A percentile compares a stretch with the other conserved stretches of the same genome.
Conservation (phyloP, 2,329 filamentous ascomycete species). For the Fusarium ramigenum region DNA sequence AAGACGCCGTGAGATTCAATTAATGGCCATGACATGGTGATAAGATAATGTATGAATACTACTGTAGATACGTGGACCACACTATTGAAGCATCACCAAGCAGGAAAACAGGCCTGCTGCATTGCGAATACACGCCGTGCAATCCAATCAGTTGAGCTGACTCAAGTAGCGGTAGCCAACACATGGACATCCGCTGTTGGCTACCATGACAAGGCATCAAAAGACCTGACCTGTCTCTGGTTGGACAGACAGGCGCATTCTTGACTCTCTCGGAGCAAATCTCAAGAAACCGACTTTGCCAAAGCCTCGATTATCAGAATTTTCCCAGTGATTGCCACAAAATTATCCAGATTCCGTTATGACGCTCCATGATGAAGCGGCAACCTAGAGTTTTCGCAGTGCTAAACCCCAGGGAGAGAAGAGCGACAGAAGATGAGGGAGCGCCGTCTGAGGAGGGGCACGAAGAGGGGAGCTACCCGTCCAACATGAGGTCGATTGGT, state of each 20-base stretch:
- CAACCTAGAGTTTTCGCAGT: slow-evolving; percentile 21
- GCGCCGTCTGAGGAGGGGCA: slow-evolving; percentile 33
- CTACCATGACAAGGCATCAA: slow-evolving; percentile 10
- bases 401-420: slow-evolving; percentile 37
- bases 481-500: slow-evolving; percentile 23
- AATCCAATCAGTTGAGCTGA: slow-evolving; percentile 15
- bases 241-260: background rate
- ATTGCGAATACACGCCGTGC: slow-evolving; percentile 1
- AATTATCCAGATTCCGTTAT: slow-evolving; percentile 1
- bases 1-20: background rate
- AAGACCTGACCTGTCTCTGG: background rate
- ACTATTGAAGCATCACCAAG: slow-evolving; percentile 3
- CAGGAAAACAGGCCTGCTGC: slow-evolving; percentile 13
- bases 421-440: slow-evolving; percentile 30
- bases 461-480: slow-evolving; percentile 25
- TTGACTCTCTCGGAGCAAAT: background rate
- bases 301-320: slow-evolving; percentile 3
- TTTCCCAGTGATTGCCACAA: slow-evolving; percentile 28
- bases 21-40: background rate
- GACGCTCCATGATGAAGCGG: slow-evolving; percentile 28
- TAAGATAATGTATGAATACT: background rate
- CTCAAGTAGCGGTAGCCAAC: slow-evolving; percentile 29
- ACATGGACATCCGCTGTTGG: background rate
- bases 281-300: background rate
- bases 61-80: slow-evolving; percentile 14